A percentile compares a stretch with the other conserved stretches of the same genome.
Evolutionary conservation across 1,139 yeast genomes (phyloP).

Genomic region (Spathaspora jeffriesii): DNA sequence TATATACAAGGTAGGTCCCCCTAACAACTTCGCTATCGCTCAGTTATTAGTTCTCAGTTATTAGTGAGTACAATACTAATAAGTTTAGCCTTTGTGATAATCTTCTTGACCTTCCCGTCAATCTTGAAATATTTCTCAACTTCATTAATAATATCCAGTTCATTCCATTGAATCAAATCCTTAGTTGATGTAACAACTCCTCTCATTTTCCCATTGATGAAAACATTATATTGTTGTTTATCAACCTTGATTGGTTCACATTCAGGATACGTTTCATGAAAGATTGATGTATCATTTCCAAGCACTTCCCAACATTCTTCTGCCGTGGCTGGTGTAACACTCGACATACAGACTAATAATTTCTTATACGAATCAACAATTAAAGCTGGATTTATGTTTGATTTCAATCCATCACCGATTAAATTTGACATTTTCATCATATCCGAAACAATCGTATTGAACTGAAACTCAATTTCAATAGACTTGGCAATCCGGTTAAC

Average conservation of each 20-base stretch:
- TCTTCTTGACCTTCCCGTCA: slow-evolving; percentile 13
- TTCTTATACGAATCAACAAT: slow-evolving; percentile 47
- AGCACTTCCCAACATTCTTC: slow-evolving; percentile 81
- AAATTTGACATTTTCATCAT: slow-evolving; percentile 81
- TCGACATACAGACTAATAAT: slow-evolving; percentile 61
- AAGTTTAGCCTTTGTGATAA: slow-evolving; percentile 27
- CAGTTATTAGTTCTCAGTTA: too few relatives aligned
- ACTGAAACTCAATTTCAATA: slow-evolving; percentile 56
- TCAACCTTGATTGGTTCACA: slow-evolving; percentile 36
- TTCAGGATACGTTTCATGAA: slow-evolving; percentile 55
- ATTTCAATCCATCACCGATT: slow-evolving; percentile 34
- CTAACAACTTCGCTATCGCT: too few relatives aligned
- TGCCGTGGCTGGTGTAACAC: slow-evolving; percentile 77
- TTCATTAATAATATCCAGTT: slow-evolving; percentile 33
- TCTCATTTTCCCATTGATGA: slow-evolving; percentile 71
- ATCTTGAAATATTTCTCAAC: slow-evolving; percentile 13
- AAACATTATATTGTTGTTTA: slow-evolving; percentile 46
- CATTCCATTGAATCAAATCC: slow-evolving; percentile 14
- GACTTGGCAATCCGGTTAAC: slow-evolving; percentile 57
- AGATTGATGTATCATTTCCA: slow-evolving; percentile 49
- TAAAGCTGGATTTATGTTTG: slow-evolving; percentile 23
- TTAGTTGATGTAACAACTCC: slow-evolving; percentile 34
- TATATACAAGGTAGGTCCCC: slow-evolving; percentile 3
- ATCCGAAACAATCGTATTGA: slow-evolving; percentile 87
- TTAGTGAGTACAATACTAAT: slow-evolving; percentile 22